These are phyloP conservation scores for Trichocladium antarcticum DNA, from an alignment of 495 filamentous ascomycete genomes.

Conservation along the genomic window DNA sequence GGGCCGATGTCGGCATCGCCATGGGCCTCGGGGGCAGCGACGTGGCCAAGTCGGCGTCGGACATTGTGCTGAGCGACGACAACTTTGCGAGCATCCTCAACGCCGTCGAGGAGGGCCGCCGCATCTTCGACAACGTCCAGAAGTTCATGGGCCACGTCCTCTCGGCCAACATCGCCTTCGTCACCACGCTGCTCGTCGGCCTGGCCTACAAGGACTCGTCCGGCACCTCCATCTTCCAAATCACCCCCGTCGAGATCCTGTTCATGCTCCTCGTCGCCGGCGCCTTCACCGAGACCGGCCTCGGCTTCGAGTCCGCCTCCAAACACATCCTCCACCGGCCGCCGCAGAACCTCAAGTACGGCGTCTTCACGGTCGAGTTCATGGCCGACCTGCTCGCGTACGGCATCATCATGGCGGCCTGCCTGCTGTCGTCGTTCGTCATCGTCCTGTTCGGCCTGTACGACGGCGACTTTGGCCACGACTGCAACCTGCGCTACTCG, in stretches of 20 bases:
- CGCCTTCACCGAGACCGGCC: conserved; percentile 61
- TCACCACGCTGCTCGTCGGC: conserved; percentile 55
- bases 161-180: conserved; percentile 61
- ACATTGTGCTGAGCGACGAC: conserved; percentile 78
- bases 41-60: conserved; percentile 74
- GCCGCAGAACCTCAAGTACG: conserved; percentile 50
- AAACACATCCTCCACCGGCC: conserved; percentile 58
- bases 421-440: conserved; percentile 41
- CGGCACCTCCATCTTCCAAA: conserved; percentile 57
- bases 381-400: conserved; percentile 62
- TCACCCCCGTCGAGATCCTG: conserved; percentile 60
- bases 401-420: conserved; percentile 51
- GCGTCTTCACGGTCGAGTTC: conserved; percentile 57
- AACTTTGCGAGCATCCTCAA: conserved; percentile 71
- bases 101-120: conserved; percentile 57
- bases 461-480: conserved; percentile 49
- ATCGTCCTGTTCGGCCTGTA: conserved; percentile 58
- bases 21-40: conserved; percentile 78
- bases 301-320: conserved; percentile 56
- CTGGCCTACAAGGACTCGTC: conserved; percentile 55
- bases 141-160: conserved; percentile 70
- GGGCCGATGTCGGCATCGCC: conserved; percentile 71
- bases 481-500: conserved; percentile 50
- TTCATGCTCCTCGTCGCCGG: conserved; percentile 70
- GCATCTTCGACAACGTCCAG: conserved; percentile 68